Conservation (phyloP, 495 filamentous ascomycete species). For the Friedmanniomyces simplex region DNA sequence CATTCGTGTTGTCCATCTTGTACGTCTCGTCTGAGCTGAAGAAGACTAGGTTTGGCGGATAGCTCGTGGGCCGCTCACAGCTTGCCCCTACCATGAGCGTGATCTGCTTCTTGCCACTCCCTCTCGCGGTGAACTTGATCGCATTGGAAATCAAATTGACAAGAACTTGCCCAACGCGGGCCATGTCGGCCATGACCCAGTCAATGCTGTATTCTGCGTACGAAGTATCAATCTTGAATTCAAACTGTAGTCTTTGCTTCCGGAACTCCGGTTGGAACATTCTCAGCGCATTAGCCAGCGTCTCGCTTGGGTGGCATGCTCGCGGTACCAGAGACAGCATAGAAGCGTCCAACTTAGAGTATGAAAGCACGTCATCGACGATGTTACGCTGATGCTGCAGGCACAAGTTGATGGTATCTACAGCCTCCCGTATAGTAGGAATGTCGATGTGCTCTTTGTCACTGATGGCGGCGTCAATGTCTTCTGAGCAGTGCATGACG, state of each 20-base stretch:
- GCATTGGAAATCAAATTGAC: slow-evolving; percentile 33
- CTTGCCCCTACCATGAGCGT: slow-evolving; percentile 25
- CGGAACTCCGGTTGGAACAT: slow-evolving; percentile 32
- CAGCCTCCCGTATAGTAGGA: slow-evolving; percentile 23
- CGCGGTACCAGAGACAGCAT: slow-evolving; percentile 29
- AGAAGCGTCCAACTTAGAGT: slow-evolving; percentile 32
- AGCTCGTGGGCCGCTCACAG: slow-evolving; percentile 23
- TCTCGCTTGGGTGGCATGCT: slow-evolving; percentile 23
- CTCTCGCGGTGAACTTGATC: slow-evolving; percentile 32
- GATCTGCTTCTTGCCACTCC: slow-evolving; percentile 23
- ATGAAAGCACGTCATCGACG: slow-evolving; percentile 32
- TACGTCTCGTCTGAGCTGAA: slow-evolving; percentile 21
- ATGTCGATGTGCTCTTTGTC: slow-evolving; percentile 10
- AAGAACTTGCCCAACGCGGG: slow-evolving; percentile 29
- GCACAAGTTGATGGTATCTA: slow-evolving; percentile 30
- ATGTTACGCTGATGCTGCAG: slow-evolving; percentile 29
- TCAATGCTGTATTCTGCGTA: slow-evolving; percentile 24
- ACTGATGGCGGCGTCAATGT: slow-evolving; percentile 23
- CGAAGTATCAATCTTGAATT: slow-evolving; percentile 26
- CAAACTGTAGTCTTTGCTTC: slow-evolving; percentile 26
- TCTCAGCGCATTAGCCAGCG: slow-evolving; percentile 25
- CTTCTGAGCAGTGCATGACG: slow-evolving; percentile 30
- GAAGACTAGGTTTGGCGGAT: slow-evolving; percentile 29
- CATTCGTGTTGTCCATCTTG: slow-evolving; percentile 26
- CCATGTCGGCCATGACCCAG: slow-evolving; percentile 27